Evolutionary conservation across 495 filamentous ascomycete species (phyloP).

Genomic region (Aspergillus sclerotioniger): DNA sequence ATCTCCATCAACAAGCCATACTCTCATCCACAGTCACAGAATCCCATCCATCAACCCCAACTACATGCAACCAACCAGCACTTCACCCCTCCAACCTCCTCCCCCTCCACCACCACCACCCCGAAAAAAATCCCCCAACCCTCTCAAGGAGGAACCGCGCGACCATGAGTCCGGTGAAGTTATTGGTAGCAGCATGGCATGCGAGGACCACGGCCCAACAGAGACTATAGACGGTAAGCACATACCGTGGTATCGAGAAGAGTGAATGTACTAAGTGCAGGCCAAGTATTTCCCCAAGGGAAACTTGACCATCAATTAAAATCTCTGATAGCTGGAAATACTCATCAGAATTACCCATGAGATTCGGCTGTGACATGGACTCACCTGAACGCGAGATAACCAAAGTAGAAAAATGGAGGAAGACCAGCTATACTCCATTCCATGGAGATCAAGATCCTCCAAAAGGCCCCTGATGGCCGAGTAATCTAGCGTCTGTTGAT

Average conservation of each 20-base stretch:
- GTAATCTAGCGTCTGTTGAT: constrained; percentile 48
- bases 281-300: constrained; percentile 47
- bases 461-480: constrained; percentile 38
- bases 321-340: constrained; percentile 15
- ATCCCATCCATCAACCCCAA: no score
- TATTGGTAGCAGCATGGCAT: constrained; percentile 46
- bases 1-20: no score
- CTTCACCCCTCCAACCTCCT: no score
- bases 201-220: constrained; percentile 44
- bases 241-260: not conserved
- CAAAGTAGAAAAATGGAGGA: constrained; percentile 57
- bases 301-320: constrained; percentile 41
- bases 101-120: no score
- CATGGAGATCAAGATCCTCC: constrained; percentile 47
- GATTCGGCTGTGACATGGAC: constrained; percentile 10
- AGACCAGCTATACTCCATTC: constrained; percentile 53
- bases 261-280: constrained; percentile 44
- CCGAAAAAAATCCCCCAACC: constrained; percentile 42
- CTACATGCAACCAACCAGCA: no score
- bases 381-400: constrained; percentile 49
- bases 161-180: constrained; percentile 45
- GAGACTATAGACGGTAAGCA: constrained; percentile 16
- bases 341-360: no score
- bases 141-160: constrained; percentile 50
- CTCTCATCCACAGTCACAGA: no score